Evolutionary conservation across 2,329 filamentous ascomycete genomes (phyloP).

Genomic region (Trichoderma guizhouense): DNA sequence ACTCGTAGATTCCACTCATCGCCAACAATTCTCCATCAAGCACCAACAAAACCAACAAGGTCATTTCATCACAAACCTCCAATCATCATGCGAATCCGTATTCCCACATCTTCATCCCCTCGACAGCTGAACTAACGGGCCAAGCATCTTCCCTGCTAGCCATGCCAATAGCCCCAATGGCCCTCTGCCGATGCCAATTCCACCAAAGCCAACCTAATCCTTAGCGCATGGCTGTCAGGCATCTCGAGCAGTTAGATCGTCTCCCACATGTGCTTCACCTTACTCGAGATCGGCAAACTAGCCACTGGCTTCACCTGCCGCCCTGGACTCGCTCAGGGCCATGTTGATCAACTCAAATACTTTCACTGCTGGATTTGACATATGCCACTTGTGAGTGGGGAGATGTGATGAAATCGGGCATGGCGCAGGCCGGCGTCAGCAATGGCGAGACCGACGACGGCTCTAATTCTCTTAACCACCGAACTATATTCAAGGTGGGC

Average conservation of each 20-base stretch:
- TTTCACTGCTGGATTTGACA: neutral
- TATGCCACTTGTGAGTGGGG: neutral
- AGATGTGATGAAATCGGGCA: neutral
- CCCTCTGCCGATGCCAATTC: constrained; percentile 11
- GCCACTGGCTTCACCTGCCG: neutral
- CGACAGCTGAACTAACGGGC: neutral
- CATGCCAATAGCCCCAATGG: neutral
- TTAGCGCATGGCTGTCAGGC: neutral
- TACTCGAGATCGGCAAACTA: neutral
- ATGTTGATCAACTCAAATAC: neutral
- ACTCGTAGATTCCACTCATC: neutral
- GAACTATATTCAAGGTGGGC: constrained; percentile 1
- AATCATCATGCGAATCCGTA: neutral
- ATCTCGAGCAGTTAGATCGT: neutral
- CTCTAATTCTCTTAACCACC: neutral
- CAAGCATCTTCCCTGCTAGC: constrained; percentile 8
- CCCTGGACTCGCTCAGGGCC: neutral
- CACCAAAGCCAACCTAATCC: neutral
- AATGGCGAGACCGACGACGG: neutral
- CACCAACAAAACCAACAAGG: neutral
- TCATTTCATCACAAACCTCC: neutral
- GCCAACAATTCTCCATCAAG: neutral
- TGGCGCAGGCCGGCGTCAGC: constrained; percentile 9
- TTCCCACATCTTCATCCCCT: neutral
- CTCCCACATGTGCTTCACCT: neutral